phyloP scores from a whole-genome alignment of 768 basidiomycete genomes.

The Xerocomellus dryophilus region DNA sequence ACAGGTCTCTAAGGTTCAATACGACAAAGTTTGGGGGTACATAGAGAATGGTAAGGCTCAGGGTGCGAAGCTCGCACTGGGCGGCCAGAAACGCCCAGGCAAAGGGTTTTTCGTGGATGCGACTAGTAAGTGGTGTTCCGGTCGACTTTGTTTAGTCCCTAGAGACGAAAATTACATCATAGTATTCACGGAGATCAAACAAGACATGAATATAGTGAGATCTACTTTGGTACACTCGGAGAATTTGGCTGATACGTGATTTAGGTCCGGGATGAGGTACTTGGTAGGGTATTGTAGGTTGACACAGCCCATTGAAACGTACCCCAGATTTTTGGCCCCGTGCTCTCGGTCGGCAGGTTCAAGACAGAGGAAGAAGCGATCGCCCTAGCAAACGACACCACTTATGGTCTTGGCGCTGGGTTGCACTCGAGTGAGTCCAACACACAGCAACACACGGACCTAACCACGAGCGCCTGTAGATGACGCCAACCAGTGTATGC shows the following conservation, averaged over 20 bases:
- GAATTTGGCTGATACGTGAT: conserved; percentile 22
- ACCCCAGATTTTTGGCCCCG: conserved; percentile 88
- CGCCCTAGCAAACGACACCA: conserved; percentile 79
- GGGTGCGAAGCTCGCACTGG: conserved; percentile 75
- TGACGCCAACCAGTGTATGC: conserved; percentile 86
- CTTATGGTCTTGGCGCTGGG: conserved; percentile 89
- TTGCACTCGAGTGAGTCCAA: conserved; percentile 74
- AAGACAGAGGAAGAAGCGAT: conserved; percentile 86
- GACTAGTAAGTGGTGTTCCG: conserved; percentile 56
- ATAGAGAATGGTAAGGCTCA: conserved; percentile 82
- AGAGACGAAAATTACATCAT: conserved; percentile 4
- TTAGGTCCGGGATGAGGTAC: conserved; percentile 34
- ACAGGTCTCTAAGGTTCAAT: conserved; percentile 80
- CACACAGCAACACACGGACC: neutral
- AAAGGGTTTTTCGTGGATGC: conserved; percentile 91
- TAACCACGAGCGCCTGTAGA: conserved; percentile 35
- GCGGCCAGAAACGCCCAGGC: conserved; percentile 72
- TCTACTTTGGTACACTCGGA: neutral
- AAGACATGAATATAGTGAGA: conserved; percentile 83
- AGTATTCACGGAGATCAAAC: conserved; percentile 81
- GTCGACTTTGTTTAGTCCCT: conserved; percentile 2
- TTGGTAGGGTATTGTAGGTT: conserved; percentile 4
- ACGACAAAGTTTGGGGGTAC: conserved; percentile 82
- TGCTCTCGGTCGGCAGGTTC: conserved; percentile 80
- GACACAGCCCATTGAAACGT: conserved; percentile 10